Conservation (phyloP, 139 green algal species). For the Trebouxia sp. region DNA sequence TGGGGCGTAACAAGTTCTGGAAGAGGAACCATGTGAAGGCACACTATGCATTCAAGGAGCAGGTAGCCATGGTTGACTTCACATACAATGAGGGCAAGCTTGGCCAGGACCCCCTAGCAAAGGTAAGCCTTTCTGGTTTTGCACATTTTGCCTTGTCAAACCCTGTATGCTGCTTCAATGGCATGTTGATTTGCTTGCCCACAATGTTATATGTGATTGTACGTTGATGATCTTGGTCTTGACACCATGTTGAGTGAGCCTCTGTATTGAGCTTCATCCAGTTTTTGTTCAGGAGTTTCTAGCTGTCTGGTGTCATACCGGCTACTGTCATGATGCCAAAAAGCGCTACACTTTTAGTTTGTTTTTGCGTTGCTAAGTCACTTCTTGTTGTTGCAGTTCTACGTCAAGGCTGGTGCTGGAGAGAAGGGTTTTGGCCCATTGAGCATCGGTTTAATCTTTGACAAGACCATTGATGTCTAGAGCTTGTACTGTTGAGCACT, state of each 20-base stretch:
- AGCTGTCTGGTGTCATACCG: background rate
- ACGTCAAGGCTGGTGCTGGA: constrained; percentile 12
- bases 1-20: constrained; percentile 23
- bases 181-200: too few species aligned
- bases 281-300: background rate
- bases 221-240: too few species aligned
- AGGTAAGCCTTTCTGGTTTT: background rate
- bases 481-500: too few species aligned
- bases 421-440: constrained; percentile 19
- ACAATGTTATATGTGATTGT: too few species aligned
- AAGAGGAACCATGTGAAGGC: constrained; percentile 26
- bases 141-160: too few species aligned
- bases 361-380: background rate
- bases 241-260: too few species aligned
- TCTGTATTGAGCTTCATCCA: too few species aligned
- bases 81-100: constrained; percentile 26
- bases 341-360: too few species aligned
- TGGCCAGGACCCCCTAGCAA: constrained; percentile 5
- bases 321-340: too few species aligned
- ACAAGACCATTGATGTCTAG: constrained; percentile 28
- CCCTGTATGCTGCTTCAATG: too few species aligned
- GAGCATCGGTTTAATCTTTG: constrained; percentile 27
- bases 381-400: background rate
- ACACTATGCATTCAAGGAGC: constrained; percentile 36
- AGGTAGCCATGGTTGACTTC: constrained; percentile 35